phyloP scores from a whole-genome alignment of 495 filamentous ascomycete species.

The Penicillium cinerascens region DNA sequence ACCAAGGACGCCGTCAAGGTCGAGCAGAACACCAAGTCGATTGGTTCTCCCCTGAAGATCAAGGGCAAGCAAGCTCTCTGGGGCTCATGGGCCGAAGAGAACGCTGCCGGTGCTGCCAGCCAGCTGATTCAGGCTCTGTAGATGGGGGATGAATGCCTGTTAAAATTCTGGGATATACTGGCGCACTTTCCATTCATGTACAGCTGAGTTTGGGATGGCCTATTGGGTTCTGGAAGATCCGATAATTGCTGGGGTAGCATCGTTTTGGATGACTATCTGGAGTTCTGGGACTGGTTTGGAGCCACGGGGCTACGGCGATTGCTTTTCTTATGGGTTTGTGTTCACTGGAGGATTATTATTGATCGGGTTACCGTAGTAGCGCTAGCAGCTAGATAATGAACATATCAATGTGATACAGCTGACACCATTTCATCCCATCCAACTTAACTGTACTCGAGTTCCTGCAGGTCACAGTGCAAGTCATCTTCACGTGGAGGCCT shows the following conservation, averaged over 20 bases:
- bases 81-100: conserved; percentile 92
- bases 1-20: conserved; percentile 98
- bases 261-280: conserved; percentile 20
- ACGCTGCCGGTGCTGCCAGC: conserved; percentile 55
- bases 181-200: conserved; percentile 32
- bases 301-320: conserved; percentile 19
- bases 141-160: conserved; percentile 7
- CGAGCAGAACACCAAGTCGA: conserved; percentile 72
- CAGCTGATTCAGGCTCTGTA: conserved; percentile 31
- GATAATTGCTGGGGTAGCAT: conserved; percentile 23
- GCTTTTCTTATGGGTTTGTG: conserved; percentile 13
- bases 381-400: conserved; percentile 28
- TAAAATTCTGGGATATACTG: conserved; percentile 17
- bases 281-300: conserved; percentile 21
- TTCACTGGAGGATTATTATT: conserved; percentile 8
- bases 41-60: conserved; percentile 76
- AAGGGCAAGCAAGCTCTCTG: conserved; percentile 86
- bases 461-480: not conserved
- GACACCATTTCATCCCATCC: not conserved
- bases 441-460: not conserved
- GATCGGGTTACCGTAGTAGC: conserved; percentile 10
- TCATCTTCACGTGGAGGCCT: no score
- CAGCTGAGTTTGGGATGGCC: conserved; percentile 28
- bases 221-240: conserved; percentile 25
- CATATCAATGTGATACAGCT: conserved; percentile 14